These are phyloP conservation scores for Stenogyne calaminthoides DNA, from an alignment of 305 asterid species.

Conservation along the genomic window DNA sequence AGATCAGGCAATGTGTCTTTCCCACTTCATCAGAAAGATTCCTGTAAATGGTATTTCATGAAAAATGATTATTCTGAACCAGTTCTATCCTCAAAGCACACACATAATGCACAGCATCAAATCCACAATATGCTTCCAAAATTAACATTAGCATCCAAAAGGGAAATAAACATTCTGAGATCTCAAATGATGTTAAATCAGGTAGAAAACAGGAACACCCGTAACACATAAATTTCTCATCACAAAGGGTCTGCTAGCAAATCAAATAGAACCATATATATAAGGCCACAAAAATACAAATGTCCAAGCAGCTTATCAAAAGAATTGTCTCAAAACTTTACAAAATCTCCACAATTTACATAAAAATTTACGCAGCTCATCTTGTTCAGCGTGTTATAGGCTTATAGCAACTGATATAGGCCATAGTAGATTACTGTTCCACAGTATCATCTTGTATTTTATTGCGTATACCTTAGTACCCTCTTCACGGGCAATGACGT, in stretches of 20 bases:
- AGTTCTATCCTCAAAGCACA: conserved; percentile 9
- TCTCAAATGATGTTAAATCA: conserved; percentile 2
- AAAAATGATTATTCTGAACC: not conserved
- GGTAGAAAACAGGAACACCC: not conserved
- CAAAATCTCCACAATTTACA: not conserved
- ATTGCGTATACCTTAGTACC: not conserved
- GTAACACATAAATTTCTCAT: not conserved
- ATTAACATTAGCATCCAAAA: not conserved
- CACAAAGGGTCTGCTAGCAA: not conserved
- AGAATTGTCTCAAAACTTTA: not conserved
- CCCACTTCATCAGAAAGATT: not conserved
- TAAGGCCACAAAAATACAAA: conserved; percentile 9
- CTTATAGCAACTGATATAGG: not conserved
- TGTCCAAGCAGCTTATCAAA: not conserved
- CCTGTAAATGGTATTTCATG: conserved; percentile 5
- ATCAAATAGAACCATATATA: not conserved
- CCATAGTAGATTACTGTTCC: not conserved
- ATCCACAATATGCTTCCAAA: conserved; percentile 4
- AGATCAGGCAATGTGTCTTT: conserved; percentile 13
- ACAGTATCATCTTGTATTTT: not conserved
- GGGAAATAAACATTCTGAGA: not conserved
- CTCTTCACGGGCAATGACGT: not conserved
- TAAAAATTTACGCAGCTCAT: not conserved
- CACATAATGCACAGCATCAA: not conserved
- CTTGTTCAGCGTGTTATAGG: too few species aligned